phyloP scores from a whole-genome alignment of 495 filamentous ascomycete genomes.

The Xylaria scruposa region DNA sequence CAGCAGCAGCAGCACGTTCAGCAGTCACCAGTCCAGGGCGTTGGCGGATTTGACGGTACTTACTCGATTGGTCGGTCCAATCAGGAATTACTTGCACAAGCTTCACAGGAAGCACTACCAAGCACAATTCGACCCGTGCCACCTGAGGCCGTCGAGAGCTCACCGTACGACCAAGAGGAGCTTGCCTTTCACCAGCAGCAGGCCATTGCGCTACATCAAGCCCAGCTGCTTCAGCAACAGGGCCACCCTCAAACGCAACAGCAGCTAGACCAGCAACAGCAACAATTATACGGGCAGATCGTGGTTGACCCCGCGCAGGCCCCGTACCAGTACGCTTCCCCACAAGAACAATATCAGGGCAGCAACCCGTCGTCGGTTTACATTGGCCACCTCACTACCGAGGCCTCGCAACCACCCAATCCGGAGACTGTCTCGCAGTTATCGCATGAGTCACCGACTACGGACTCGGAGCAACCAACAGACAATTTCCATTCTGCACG shows the following conservation, averaged over 20 bases:
- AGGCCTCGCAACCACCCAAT: conserved; percentile 52
- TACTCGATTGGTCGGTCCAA: conserved; percentile 46
- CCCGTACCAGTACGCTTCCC: conserved; percentile 44
- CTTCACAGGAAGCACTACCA: conserved; percentile 43
- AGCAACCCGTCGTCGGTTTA: conserved; percentile 40
- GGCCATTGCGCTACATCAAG: conserved; percentile 44
- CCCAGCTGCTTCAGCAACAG: conserved; percentile 43
- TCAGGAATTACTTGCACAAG: conserved; percentile 48
- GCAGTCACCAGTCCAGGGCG: conserved; percentile 52
- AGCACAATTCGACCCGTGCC: conserved; percentile 52
- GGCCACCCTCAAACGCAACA: conserved; percentile 30
- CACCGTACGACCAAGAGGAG: conserved; percentile 51
- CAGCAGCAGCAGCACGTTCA: conserved; percentile 18
- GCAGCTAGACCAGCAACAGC: conserved; percentile 42
- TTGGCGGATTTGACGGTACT: conserved; percentile 49
- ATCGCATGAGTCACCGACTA: conserved; percentile 65
- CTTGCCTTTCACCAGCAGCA: conserved; percentile 50
- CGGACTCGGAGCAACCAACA: conserved; percentile 47
- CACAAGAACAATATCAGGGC: conserved; percentile 47
- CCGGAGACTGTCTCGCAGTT: conserved; percentile 63
- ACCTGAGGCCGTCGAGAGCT: conserved; percentile 38
- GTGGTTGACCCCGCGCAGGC: conserved; percentile 42
- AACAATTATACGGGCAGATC: conserved; percentile 44
- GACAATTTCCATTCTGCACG: conserved; percentile 50
- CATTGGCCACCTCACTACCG: conserved; percentile 46